phyloP scores from a whole-genome alignment of 2,329 filamentous ascomycete species.

The Diaporthe sp. region DNA sequence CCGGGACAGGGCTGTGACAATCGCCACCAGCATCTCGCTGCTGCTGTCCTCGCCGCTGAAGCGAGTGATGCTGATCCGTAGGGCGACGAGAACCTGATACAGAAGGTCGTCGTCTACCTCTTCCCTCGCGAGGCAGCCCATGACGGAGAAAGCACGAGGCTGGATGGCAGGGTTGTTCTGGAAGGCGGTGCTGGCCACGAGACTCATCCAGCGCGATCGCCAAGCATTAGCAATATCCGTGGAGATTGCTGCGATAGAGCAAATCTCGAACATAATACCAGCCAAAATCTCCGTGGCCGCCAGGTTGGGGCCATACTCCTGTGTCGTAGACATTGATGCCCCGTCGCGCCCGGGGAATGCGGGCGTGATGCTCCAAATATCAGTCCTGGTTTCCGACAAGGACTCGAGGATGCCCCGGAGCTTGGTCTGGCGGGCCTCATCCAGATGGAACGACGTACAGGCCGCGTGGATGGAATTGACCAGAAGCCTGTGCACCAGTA shows the following conservation, averaged over 20 bases:
- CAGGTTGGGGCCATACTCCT: conserved; percentile 66
- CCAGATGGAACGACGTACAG: conserved; percentile 74
- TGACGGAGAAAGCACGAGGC: conserved; percentile 77
- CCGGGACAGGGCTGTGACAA: conserved; percentile 76
- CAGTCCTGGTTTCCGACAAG: conserved; percentile 71
- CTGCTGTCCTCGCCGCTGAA: conserved; percentile 73
- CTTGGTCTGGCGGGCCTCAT: conserved; percentile 70
- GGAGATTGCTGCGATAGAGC: conserved; percentile 73
- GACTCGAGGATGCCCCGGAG: conserved; percentile 69
- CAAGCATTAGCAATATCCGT: conserved; percentile 76
- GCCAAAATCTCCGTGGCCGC: conserved; percentile 73
- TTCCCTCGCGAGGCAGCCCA: conserved; percentile 79
- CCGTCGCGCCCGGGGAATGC: conserved; percentile 62
- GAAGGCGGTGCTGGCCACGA: conserved; percentile 79
- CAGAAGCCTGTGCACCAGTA: conserved; percentile 73
- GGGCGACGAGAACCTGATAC: conserved; percentile 78
- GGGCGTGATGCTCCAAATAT: conserved; percentile 67
- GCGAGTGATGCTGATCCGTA: conserved; percentile 74
- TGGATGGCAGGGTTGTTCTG: conserved; percentile 81
- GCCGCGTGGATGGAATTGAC: conserved; percentile 78
- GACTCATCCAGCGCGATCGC: conserved; percentile 80
- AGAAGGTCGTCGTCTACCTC: conserved; percentile 80
- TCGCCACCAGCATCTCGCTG: conserved; percentile 77
- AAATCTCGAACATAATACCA: conserved; percentile 73
- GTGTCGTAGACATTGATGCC: conserved; percentile 66